These are phyloP conservation scores for Hypoxylon sp. DNA, from an alignment of 2,329 filamentous ascomycete genomes.

Conservation along the genomic window DNA sequence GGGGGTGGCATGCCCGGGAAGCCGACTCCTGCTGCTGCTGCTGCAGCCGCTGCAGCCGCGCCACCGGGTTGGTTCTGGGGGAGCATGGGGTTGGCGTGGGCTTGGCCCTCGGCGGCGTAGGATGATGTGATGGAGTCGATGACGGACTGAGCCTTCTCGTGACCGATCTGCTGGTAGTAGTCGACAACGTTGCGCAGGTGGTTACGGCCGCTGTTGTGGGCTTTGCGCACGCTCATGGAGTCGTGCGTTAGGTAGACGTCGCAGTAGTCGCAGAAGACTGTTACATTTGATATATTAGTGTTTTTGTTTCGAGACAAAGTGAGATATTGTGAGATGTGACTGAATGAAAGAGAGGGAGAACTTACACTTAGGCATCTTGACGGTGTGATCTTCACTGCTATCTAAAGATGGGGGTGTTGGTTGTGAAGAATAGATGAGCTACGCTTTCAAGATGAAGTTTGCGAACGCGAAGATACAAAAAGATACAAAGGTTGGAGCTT, in stretches of 20 bases:
- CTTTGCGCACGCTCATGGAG: slow-evolving; percentile 99
- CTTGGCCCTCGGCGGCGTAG: slow-evolving; percentile 94
- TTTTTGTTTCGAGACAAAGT: slow-evolving; percentile 31
- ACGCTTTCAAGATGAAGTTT: slow-evolving; percentile 18
- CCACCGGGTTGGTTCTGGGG: slow-evolving; percentile 75
- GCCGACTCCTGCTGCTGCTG: slow-evolving; percentile 51
- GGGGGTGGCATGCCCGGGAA: slow-evolving; percentile 60
- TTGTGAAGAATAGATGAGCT: slow-evolving; percentile 10
- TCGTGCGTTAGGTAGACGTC: slow-evolving; percentile 99
- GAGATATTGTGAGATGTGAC: slow-evolving; percentile 18
- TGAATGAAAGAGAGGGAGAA: slow-evolving; percentile 50
- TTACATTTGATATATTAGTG: slow-evolving; percentile 40
- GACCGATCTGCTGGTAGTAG: slow-evolving; percentile 99
- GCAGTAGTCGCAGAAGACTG: slow-evolving; percentile 97
- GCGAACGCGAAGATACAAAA: slow-evolving; percentile 33
- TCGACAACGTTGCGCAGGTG: slow-evolving; percentile 97
- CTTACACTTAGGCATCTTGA: slow-evolving; percentile 87
- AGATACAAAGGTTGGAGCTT: slow-evolving; percentile 24
- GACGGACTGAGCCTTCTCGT: slow-evolving; percentile 97
- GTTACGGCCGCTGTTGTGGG: slow-evolving; percentile 96
- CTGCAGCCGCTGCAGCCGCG: slow-evolving; percentile 45
- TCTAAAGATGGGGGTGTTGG: slow-evolving; percentile 24
- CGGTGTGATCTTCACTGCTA: slow-evolving; percentile 26
- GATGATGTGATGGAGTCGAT: slow-evolving; percentile 98
- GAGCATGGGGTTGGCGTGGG: slow-evolving; percentile 87